Percentiles rank a stretch among this genome's conserved stretches.
Evolutionary conservation across 2,329 filamentous ascomycete genomes (phyloP).

Genomic region (Aspergillus niger): DNA sequence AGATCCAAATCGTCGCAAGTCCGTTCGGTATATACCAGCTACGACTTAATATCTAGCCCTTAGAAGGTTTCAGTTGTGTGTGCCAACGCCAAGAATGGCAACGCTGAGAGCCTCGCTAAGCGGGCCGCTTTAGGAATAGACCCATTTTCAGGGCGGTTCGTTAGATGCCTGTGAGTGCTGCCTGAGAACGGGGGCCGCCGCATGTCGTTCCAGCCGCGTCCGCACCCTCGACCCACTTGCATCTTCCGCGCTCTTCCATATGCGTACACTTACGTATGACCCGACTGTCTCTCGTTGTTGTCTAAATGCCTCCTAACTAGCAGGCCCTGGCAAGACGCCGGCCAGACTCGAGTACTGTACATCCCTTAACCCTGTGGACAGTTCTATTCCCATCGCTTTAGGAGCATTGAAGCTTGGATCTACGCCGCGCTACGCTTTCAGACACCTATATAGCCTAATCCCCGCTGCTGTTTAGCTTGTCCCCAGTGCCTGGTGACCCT

Average conservation of each 20-base stretch:
- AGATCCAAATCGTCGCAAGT: slow-evolving; percentile 28
- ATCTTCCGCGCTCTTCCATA: slow-evolving; percentile 16
- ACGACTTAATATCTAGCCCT: slow-evolving; percentile 17
- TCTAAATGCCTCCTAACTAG: not conserved
- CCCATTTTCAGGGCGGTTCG: not conserved
- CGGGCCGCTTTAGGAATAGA: slow-evolving; percentile 39
- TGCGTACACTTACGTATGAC: not conserved
- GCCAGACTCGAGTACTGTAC: not conserved
- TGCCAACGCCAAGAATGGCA: slow-evolving; percentile 31
- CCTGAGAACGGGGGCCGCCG: slow-evolving; percentile 19
- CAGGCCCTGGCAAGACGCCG: not conserved
- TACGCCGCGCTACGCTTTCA: not conserved
- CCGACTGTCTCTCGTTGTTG: not conserved
- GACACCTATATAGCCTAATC: not conserved
- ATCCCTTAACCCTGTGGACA: not conserved
- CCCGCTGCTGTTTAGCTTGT: not conserved
- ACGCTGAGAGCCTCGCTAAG: slow-evolving; percentile 40
- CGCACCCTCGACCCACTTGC: slow-evolving; percentile 11
- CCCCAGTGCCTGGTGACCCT: not conserved
- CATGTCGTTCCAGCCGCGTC: not conserved
- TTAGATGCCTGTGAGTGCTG: slow-evolving; percentile 1
- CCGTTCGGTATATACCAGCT: slow-evolving; percentile 14
- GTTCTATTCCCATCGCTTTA: not conserved
- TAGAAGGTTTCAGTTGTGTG: slow-evolving; percentile 29
- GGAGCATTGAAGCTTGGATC: not conserved